A percentile compares a stretch with the other conserved stretches of the same genome.
These are phyloP conservation scores for Nothopassalora personata DNA, from an alignment of 2,329 filamentous ascomycete genomes.

Conservation along the genomic window DNA sequence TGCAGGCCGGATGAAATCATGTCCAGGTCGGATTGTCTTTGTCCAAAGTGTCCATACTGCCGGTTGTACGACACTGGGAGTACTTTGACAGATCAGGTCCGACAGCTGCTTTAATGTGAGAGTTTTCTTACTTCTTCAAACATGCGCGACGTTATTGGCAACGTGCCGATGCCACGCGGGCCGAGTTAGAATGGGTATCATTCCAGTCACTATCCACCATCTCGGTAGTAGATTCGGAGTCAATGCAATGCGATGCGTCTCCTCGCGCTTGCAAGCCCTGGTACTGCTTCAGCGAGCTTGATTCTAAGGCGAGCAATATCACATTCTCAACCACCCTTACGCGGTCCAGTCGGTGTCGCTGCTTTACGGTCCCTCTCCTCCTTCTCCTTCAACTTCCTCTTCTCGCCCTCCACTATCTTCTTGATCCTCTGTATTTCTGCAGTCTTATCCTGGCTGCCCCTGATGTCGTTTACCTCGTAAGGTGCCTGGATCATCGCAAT, in stretches of 20 bases:
- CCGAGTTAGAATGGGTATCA: conserved; percentile 1
- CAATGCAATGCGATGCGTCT: not conserved
- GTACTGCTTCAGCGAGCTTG: not conserved
- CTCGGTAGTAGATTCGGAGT: not conserved
- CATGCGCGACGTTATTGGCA: too few relatives aligned
- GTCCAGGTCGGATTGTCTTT: not conserved
- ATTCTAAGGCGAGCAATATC: not conserved
- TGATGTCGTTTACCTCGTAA: conserved; percentile 54
- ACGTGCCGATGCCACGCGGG: not conserved
- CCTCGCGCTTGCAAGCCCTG: not conserved
- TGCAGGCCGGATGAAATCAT: not conserved
- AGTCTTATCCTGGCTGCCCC: conserved; percentile 39
- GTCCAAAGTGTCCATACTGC: not conserved
- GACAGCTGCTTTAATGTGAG: too few relatives aligned
- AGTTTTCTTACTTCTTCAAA: too few relatives aligned
- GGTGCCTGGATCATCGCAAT: conserved; percentile 55
- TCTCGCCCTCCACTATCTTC: conserved; percentile 44
- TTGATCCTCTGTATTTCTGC: conserved; percentile 39
- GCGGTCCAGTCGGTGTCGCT: conserved; percentile 14
- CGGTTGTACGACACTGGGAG: too few relatives aligned
- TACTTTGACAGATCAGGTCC: too few relatives aligned
- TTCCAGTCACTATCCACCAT: conserved; percentile 3
- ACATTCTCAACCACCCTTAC: conserved; percentile 24
- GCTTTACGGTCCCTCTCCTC: conserved; percentile 22
- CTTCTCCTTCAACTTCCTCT: conserved; percentile 37